Conservation (phyloP, 2,329 filamentous ascomycete genomes). For the Sclerotinia borealis region DNA sequence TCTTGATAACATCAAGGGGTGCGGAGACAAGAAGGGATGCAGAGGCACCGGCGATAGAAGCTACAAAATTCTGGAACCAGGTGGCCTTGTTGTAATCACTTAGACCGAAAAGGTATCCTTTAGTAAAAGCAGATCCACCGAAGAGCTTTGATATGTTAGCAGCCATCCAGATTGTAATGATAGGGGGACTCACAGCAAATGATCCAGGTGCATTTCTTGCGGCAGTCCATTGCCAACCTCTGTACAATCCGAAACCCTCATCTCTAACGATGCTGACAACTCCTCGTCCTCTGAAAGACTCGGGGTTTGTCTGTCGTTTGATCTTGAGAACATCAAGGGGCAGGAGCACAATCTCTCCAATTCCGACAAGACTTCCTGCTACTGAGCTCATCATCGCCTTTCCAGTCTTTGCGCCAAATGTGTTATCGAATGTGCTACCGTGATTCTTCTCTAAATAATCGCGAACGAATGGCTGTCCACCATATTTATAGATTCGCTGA, state of each 20-base stretch:
- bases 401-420: slow-evolving; percentile 94
- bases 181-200: slow-evolving; percentile 68
- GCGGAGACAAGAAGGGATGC: slow-evolving; percentile 96
- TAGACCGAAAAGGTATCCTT: slow-evolving; percentile 89
- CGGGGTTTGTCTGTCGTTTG: slow-evolving; percentile 98
- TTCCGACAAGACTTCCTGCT: slow-evolving; percentile 90
- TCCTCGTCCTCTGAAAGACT: slow-evolving; percentile 91
- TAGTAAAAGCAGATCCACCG: slow-evolving; percentile 93
- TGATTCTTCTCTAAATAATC: slow-evolving; percentile 82
- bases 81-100: slow-evolving; percentile 90
- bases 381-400: slow-evolving; percentile 98
- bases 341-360: slow-evolving; percentile 92
- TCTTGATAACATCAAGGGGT: slow-evolving; percentile 96
- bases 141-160: slow-evolving; percentile 59
- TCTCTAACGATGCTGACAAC: slow-evolving; percentile 84
- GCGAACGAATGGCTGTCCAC: slow-evolving; percentile 89
- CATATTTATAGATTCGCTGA: slow-evolving; percentile 98
- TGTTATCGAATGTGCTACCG: slow-evolving; percentile 73
- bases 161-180: slow-evolving; percentile 19
- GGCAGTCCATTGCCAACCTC: slow-evolving; percentile 96
- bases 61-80: slow-evolving; percentile 96
- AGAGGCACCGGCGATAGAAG: slow-evolving; percentile 89
- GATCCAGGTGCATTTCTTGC: slow-evolving; percentile 95
- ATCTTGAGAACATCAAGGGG: slow-evolving; percentile 98
- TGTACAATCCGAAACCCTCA: slow-evolving; percentile 92